Evolutionary conservation across 352 stramenopile genomes (phyloP).

Genomic region (Globisporangium radiosum): DNA sequence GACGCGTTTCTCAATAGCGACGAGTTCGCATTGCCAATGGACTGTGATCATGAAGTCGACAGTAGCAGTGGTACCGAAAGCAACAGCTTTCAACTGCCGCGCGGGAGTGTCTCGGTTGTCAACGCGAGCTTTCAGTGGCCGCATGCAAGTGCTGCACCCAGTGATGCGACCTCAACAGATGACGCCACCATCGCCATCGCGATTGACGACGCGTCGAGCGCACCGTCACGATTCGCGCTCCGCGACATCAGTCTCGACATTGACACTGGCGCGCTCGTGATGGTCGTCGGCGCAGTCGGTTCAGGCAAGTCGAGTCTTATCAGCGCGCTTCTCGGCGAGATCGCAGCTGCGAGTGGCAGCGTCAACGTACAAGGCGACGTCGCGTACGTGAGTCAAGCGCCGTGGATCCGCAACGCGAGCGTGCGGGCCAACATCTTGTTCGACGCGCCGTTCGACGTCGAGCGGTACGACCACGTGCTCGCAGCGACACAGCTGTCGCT

Average conservation of each 20-base stretch:
- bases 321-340: conserved; percentile 45
- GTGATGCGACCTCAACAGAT: no score
- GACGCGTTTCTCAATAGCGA: conserved; percentile 22
- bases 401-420: conserved; percentile 90
- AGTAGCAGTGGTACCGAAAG: no score
- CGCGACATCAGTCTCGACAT: conserved; percentile 48
- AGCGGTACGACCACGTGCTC: conserved; percentile 31
- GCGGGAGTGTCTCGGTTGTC: conserved; percentile 17
- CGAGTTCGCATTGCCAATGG: conserved; percentile 9
- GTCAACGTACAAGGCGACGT: conserved; percentile 22
- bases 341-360: conserved; percentile 19
- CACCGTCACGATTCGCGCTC: conserved; percentile 15
- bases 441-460: conserved; percentile 23
- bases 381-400: conserved; percentile 85
- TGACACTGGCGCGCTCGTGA: conserved; percentile 40
- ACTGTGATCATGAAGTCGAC: not conserved
- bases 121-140: conserved; percentile 23
- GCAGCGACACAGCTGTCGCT: conserved; percentile 25
- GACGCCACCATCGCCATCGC: not conserved
- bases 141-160: no score
- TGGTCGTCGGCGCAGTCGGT: conserved; percentile 44
- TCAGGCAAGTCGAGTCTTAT: conserved; percentile 51
- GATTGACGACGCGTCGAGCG: not conserved
- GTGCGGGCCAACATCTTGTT: conserved; percentile 91
- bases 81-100: not conserved